phyloP scores from a whole-genome alignment of 345 rosid genomes.

The Noccaea caerulescens region DNA sequence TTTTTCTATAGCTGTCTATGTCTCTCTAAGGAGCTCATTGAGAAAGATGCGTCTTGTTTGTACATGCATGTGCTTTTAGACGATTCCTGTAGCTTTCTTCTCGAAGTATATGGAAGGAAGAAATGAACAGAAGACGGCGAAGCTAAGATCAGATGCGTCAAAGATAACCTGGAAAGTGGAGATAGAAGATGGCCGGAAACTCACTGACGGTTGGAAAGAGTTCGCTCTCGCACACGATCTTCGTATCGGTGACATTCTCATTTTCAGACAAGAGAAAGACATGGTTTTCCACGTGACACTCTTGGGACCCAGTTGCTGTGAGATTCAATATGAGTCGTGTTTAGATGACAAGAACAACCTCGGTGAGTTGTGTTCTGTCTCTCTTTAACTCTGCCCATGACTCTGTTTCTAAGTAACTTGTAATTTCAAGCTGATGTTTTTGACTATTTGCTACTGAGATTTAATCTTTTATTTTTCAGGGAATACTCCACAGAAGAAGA shows the following conservation, averaged over 20 bases:
- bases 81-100: constrained; percentile 30
- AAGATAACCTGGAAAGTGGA: constrained; percentile 32
- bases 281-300: constrained; percentile 30
- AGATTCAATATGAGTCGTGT: constrained; percentile 31
- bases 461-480: neutral
- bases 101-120: constrained; percentile 15
- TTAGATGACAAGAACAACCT: neutral
- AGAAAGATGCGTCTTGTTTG: neutral
- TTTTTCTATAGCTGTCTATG: neutral
- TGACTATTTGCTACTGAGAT: neutral
- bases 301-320: constrained; percentile 32
- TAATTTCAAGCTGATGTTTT: neutral
- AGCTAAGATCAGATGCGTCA: constrained; percentile 33
- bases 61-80: constrained; percentile 30
- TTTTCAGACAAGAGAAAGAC: constrained; percentile 33
- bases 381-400: neutral
- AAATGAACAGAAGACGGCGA: neutral
- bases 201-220: constrained; percentile 35
- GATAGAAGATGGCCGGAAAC: constrained; percentile 33
- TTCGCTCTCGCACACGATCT: constrained; percentile 35
- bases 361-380: constrained; percentile 23
- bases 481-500: constrained; percentile 7
- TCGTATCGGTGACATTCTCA: constrained; percentile 14
- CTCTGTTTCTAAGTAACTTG: neutral
- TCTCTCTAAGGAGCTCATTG: neutral